Base-by-base conservation (phyloP, 192 early-diverging fungal genomes). In the Coemansia sp. region DNA sequence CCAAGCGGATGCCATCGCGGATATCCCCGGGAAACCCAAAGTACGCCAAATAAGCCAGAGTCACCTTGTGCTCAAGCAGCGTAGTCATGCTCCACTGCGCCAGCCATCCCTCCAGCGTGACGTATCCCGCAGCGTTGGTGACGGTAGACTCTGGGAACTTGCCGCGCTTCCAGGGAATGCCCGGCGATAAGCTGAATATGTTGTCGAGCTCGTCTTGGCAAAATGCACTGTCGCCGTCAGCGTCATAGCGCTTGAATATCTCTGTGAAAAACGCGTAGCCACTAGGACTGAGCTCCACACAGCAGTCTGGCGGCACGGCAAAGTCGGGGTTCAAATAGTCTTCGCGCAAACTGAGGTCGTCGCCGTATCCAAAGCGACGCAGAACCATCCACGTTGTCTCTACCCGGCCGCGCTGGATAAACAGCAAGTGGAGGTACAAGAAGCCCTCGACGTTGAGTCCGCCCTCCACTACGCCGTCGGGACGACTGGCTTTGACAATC, bases 21-120 rank as follows among this genome's bases (percentile, higher is more conserved):
- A 87, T 92, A 62, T 99, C 96, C 14, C 91, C 93, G 40, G 92
- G 87, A 81, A 88, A 99, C 12, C 98, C 98, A 39, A 99, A 91
- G 74, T 98, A 99, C 2, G 96, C 98, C 59, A 99, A 83, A 65
- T 98, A 99, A 24, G 92, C 87, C 38, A 99, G 79, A 3, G 96
- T 97, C 9, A 91, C 89, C 58, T 89, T 89, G 80, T 94, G 88
- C 75, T 97, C 93, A 40, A 98, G 77, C 45, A 97, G 84, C 6
- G 98, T 98, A 1, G 94, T 96, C 96, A 98, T 98, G 81, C 95
- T 96, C 98, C 98, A 99, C 71, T 98, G 96, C n/a, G 95, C 96
- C 27, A 99, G 78, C 84, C 95, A 99, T 17, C 96, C 95, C 74
- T 97, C 96, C 54, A 98, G 82, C 3, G 98, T 96, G 9, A 99